Conservation (phyloP, 2,329 filamentous ascomycete species). For the Pyrenophora teres region DNA sequence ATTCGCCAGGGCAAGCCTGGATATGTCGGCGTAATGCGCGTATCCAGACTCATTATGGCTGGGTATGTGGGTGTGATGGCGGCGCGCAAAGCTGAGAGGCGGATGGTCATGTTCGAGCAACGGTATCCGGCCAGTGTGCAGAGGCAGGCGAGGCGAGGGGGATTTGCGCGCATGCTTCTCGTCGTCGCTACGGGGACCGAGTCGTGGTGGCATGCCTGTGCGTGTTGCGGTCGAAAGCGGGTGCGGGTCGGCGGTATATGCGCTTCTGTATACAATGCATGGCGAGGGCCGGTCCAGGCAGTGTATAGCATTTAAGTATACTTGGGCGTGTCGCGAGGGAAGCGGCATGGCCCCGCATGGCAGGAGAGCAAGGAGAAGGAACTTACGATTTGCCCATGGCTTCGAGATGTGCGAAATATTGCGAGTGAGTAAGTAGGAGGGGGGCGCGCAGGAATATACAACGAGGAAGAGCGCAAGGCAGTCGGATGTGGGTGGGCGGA, state of each 20-base stretch:
- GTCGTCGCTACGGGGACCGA: conserved; percentile 5
- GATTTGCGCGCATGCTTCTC: conserved; percentile 6
- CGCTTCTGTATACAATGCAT: conserved; percentile 12
- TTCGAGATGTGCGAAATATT: conserved; percentile 7
- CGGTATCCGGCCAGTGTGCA: conserved; percentile 25
- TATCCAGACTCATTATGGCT: conserved; percentile 31
- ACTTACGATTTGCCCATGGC: conserved; percentile 52
- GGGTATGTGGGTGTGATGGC: conserved; percentile 28
- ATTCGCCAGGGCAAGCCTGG: conserved; percentile 32
- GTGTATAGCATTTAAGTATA: conserved; percentile 4
- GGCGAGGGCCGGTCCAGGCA: conserved; percentile 5
- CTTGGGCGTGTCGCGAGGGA: conserved; percentile 17
- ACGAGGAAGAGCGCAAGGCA: conserved; percentile 17
- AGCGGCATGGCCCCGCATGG: conserved; percentile 17
- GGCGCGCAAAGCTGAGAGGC: conserved; percentile 42
- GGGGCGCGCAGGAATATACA: conserved; percentile 14
- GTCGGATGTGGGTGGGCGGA: conserved; percentile 17
- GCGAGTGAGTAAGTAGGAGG: neutral
- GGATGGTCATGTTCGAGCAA: conserved; percentile 29
- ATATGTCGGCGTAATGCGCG: conserved; percentile 30
- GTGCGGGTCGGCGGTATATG: neutral
- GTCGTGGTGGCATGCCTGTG: conserved; percentile 17
- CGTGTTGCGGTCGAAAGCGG: conserved; percentile 8
- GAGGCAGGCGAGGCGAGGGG: conserved; percentile 18
- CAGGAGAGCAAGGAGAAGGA: conserved; percentile 20